Evolutionary conservation across 1,284 basidiomycete species (phyloP).

Genomic region (Sphaerobolus stellatus): DNA sequence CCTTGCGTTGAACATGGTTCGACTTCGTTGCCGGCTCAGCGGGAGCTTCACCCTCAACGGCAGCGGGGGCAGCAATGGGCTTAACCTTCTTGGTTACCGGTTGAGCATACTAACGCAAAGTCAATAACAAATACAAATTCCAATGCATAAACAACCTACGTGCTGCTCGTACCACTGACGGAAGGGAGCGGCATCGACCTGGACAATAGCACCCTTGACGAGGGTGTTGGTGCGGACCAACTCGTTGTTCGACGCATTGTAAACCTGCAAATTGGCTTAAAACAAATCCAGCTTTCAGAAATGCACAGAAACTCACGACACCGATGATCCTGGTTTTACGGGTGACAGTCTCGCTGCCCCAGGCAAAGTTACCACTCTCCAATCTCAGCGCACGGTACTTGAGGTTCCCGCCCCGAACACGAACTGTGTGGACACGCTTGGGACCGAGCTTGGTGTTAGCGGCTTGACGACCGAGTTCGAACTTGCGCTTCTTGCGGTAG

Average conservation of each 20-base stretch:
- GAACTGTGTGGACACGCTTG: conserved; percentile 91
- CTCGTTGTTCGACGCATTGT: conserved; percentile 99
- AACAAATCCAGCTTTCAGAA: neutral
- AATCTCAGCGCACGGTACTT: conserved; percentile 94
- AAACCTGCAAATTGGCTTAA: conserved; percentile 57
- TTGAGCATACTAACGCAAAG: conserved; percentile 72
- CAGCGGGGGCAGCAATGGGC: conserved; percentile 44
- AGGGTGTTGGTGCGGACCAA: conserved; percentile 97
- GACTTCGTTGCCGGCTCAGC: conserved; percentile 71
- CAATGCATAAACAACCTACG: conserved; percentile 50
- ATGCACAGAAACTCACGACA: conserved; percentile 67
- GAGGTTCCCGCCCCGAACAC: conserved; percentile 89
- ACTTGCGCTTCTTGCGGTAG: conserved; percentile 99
- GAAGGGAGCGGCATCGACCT: conserved; percentile 96
- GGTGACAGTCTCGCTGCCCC: conserved; percentile 90
- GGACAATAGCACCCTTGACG: conserved; percentile 92
- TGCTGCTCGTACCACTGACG: conserved; percentile 98
- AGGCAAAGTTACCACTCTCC: conserved; percentile 94
- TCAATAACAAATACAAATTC: conserved; percentile 1
- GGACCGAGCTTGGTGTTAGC: conserved; percentile 93
- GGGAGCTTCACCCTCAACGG: conserved; percentile 30
- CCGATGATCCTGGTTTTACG: conserved; percentile 92
- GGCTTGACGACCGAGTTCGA: conserved; percentile 95
- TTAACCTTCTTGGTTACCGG: conserved; percentile 86
- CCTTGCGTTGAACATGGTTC: conserved; percentile 80